Base-by-base conservation (phyloP, 2,329 filamentous ascomycete species). In the Stenocarpella maydis region DNA sequence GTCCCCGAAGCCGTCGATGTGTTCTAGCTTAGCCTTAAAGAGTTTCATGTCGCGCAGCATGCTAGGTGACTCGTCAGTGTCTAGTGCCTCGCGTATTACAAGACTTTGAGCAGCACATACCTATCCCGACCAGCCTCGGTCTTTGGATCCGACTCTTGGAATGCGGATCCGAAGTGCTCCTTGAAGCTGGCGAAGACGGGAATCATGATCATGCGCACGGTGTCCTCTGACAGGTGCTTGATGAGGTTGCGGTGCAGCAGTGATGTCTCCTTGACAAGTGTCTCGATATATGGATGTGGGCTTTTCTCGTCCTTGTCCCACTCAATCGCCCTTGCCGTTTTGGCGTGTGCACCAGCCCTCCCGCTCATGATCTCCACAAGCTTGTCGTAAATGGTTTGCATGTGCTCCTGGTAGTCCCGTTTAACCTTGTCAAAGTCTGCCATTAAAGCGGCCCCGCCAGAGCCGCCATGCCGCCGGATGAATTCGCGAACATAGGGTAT, bases 401-500 rank as follows among this genome's bases (percentile, higher is more conserved):
- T 94, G 77, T 98, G 95, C 77, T 98, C 95, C 77, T 97, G 93
- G 74, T 92, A 91, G 10, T 95, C 82, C 24, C 94, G 87, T 73
- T 92, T 91, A 65, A 96, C 90, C 78, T 93, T 95, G 82, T 98
- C 95, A 75, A 97, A 97, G 73, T 97, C 94, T 43, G 88, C 89
- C 82, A 95, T 92, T 31, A 94, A 85, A 31, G 85, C 84, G 21
- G 83, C 84, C 19, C 83, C 83, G 3, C 84, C 85, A 0, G 84
- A 83, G 12, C 84, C 84, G 7, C 83, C 85, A 75, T 97, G 93
- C 2, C 96, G 90, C 14, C 96, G 91, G 26, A 97, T 90, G 74
- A 97, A 97, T 80, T 98, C 96, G 53, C 95, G 90, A 34, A 98
- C 87, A 77, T 98, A 95, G 0, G 96, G 95, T 5, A 97, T 91